phyloP scores from a whole-genome alignment of 345 rosid genomes.

The thale cress (Arabidopsis thaliana) region TAIR10.1 NC_003075.7:12229501-12230000 shows the following conservation, averaged over 20 bases:
- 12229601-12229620: not conserved
- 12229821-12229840: not conserved
- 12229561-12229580: slow-evolving; percentile 27
- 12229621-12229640: slow-evolving; percentile 2
- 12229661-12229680: not conserved
- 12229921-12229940: not conserved
- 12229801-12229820: not conserved
- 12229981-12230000: not conserved
- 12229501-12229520: not conserved
- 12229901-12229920: not conserved
- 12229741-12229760: not conserved
- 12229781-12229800: not conserved
- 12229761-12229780: not conserved
- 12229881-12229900: not conserved
- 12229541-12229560: not conserved
- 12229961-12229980: not conserved
- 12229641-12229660: slow-evolving; percentile 10
- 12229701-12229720: no score
- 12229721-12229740: not conserved
- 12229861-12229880: not conserved
- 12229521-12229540: not conserved
- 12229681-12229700: not conserved
- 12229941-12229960: slow-evolving; percentile 1
- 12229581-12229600: slow-evolving; percentile 30
- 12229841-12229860: not conserved